These are phyloP conservation scores for Eremochloa ophiuroides DNA, from an alignment of 176 grass and related monocot genomes.

Conservation along the genomic window DNA sequence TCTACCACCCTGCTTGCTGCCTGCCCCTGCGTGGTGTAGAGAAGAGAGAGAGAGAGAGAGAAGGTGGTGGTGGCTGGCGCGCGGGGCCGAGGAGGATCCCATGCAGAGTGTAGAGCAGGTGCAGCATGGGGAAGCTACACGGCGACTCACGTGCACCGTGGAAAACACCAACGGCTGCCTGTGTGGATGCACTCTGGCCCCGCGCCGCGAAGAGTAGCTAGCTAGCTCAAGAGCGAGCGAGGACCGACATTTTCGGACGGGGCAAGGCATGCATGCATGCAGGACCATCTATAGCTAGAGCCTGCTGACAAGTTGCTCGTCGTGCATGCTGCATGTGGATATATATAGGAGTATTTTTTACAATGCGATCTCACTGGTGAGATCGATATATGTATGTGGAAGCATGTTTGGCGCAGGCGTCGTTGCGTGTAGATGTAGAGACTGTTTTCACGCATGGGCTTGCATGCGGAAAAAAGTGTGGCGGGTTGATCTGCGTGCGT, in stretches of 20 bases:
- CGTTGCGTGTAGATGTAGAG: background rate
- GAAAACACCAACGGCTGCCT: conserved; percentile 32
- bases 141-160: conserved; percentile 52
- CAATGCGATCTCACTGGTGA: no score
- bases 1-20: background rate
- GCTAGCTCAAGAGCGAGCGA: background rate
- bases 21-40: background rate
- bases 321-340: no score
- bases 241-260: conserved; percentile 27
- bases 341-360: no score
- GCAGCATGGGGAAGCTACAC: conserved; percentile 31
- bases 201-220: background rate
- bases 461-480: background rate
- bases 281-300: no score
- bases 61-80: background rate
- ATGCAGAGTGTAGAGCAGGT: background rate
- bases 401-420: background rate
- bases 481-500: no score
- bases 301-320: no score
- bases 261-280: background rate
- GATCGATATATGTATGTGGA: no score
- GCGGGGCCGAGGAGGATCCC: conserved; percentile 40
- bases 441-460: background rate
- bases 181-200: background rate
- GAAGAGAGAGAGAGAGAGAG: background rate